Evolutionary conservation across 2,329 filamentous ascomycete species (phyloP), one percentile per base, ranked within the genome.

Genomic region (Didymella pinodella): DNA sequence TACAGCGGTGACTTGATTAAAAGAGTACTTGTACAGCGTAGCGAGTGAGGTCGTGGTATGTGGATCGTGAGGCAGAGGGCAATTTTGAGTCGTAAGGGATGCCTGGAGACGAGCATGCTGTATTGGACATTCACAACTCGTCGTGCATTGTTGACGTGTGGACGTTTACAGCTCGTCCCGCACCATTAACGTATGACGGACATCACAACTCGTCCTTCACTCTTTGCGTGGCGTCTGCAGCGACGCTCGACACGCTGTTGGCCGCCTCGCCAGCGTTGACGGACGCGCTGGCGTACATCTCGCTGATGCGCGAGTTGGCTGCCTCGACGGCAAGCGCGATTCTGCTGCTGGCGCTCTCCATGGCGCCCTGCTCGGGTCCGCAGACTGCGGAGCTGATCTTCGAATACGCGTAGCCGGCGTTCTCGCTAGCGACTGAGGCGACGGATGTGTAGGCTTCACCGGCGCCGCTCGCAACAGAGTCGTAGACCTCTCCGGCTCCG

Each of bases 131-230:
- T 22, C 22, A 22, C 22, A 22, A 22, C 22, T 22, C 22, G 41
- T 48, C 41, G 50, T 54, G 29, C 47, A 31, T 31, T 2, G 4
- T 38, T 41, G 26, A 8, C 36, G 32, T 40, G 20, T 3, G 2
- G 22, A 22, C 22, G 22, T 63, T 53, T 70, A 85, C 75, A 86
- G 77, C 75, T 86, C 83, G 69, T 85, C 84, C 69, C 81, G 84
- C 25, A 80, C 77, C 51, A 74, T 76, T 51, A 75, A 74, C 1
- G 82, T 82, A 12, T 18, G 18, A 18, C 18, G 18, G 18, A 18
- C 18, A 18, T 18, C 69, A 85, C 75, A 86, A 77, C 75, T 86
- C 83, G 69, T 85, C 84, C 69, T 82, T 84, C 25, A 80, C 77
- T 50, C 74, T 76, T 51, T 76, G 75, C 1, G 82, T 82, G 12